phyloP scores from a whole-genome alignment of 345 rosid genomes.

The Dimocarpus longan region DNA sequence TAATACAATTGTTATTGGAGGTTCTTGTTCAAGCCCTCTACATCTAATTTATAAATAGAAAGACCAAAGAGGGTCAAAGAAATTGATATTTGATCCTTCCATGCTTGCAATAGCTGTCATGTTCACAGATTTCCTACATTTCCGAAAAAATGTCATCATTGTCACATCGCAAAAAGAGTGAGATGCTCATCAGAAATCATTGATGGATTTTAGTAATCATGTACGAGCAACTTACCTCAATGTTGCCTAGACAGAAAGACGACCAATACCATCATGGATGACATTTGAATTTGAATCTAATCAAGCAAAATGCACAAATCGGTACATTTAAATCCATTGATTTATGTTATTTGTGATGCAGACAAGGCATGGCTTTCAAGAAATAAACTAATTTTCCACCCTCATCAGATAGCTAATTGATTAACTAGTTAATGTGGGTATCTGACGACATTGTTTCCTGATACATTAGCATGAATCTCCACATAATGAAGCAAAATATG shows the following conservation, averaged over 20 bases:
- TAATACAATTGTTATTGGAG: background rate
- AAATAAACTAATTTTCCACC: background rate
- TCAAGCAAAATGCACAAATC: background rate
- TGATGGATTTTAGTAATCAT: background rate
- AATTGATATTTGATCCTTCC: background rate
- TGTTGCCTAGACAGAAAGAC: background rate
- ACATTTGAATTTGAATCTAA: background rate
- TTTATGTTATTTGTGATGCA: background rate
- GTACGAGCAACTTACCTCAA: background rate
- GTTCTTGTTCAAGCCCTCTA: background rate
- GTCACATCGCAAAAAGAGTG: background rate
- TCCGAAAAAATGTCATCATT: background rate
- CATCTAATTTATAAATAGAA: background rate
- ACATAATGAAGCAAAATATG: too few species aligned
- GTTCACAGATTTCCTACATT: background rate
- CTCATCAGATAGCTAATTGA: background rate
- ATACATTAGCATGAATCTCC: too few species aligned
- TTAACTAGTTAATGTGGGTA: background rate
- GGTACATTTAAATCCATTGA: background rate
- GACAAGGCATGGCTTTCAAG: background rate
- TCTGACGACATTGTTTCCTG: background rate
- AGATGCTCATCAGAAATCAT: background rate
- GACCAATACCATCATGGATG: too few species aligned
- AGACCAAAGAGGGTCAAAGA: background rate
- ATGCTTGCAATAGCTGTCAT: constrained; percentile 12